Percentiles rank a stretch among this genome's conserved stretches.
phyloP scores from a whole-genome alignment of 176 grass and related monocot species.

The Tuctoria greenei region DNA sequence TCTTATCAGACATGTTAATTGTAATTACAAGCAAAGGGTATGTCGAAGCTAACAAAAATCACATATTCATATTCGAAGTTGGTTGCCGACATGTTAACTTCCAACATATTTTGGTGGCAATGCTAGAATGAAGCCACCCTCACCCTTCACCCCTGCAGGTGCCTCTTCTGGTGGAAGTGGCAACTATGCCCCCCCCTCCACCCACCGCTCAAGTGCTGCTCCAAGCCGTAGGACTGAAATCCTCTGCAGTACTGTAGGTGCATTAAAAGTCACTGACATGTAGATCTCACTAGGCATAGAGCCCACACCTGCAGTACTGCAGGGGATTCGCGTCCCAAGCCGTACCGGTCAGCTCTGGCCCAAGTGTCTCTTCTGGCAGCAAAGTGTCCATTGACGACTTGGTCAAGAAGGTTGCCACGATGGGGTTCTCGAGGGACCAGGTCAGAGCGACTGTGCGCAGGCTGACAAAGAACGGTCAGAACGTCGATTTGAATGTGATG shows the following conservation, averaged over 20 bases:
- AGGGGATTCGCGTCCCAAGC: too few relatives aligned
- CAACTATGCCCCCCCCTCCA: slow-evolving; percentile 53
- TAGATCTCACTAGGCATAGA: too few relatives aligned
- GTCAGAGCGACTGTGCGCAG: slow-evolving; percentile 74
- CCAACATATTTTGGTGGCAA: too few relatives aligned
- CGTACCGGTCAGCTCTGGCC: slow-evolving; percentile 35
- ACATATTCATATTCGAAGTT: too few relatives aligned
- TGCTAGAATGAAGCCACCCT: slow-evolving; percentile 49
- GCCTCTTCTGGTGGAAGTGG: slow-evolving; percentile 33
- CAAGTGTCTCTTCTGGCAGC: slow-evolving; percentile 38
- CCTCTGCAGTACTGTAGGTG: too few relatives aligned
- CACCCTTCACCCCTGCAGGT: slow-evolving; percentile 40
- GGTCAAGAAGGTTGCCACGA: slow-evolving; percentile 83
- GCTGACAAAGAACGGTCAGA: slow-evolving; percentile 84
- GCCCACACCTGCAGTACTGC: too few relatives aligned
- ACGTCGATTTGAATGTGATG: slow-evolving; percentile 85
- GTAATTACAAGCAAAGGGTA: too few relatives aligned
- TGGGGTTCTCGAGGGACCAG: slow-evolving; percentile 95
- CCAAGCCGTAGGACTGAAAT: too few relatives aligned
- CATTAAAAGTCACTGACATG: too few relatives aligned
- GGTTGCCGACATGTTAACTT: too few relatives aligned
- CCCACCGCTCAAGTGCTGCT: slow-evolving; percentile 68
- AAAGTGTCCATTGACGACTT: slow-evolving; percentile 68
- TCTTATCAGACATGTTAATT: too few relatives aligned
- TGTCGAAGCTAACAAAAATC: too few relatives aligned